A percentile compares a stretch with the other conserved stretches of the same genome.
Conservation (phyloP, 371 early-diverging fungal genomes). For the Enterocytospora artemiae region DNA sequence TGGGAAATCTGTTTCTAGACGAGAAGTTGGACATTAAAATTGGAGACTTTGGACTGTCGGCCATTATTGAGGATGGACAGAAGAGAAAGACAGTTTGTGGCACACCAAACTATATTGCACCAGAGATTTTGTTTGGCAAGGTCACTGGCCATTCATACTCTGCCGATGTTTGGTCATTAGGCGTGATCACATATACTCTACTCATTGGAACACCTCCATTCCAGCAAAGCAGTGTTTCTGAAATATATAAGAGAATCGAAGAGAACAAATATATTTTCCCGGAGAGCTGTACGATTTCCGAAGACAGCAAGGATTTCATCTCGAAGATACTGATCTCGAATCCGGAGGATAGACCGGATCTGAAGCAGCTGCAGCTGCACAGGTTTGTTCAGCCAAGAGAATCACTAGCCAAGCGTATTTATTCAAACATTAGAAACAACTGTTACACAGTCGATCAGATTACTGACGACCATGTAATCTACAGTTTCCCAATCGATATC, state of each 20-base stretch:
- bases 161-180: constrained; percentile 92
- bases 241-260: constrained; percentile 70
- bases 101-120: constrained; percentile 95
- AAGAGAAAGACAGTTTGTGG: constrained; percentile 75
- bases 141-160: constrained; percentile 78
- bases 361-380: constrained; percentile 59
- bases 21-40: constrained; percentile 72
- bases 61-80: constrained; percentile 55
- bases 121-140: constrained; percentile 76
- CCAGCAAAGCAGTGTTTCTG: constrained; percentile 69
- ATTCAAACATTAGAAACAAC: constrained; percentile 27
- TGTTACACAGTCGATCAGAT: constrained; percentile 10
- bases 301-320: constrained; percentile 68
- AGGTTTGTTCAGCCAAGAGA: constrained; percentile 47
- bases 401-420: constrained; percentile 25
- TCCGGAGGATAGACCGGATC: constrained; percentile 63
- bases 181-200: constrained; percentile 75
- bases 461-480: constrained; percentile 52
- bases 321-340: constrained; percentile 64
- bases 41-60: constrained; percentile 90
- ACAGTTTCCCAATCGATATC: constrained; percentile 65
- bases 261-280: constrained; percentile 71
- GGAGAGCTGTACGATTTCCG: constrained; percentile 61
- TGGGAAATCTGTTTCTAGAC: constrained; percentile 80
- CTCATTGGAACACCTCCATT: constrained; percentile 87